These are phyloP conservation scores for Rhizophagus sp. DNA, from an alignment of 192 early-diverging fungal genomes.

Conservation along the genomic window DNA sequence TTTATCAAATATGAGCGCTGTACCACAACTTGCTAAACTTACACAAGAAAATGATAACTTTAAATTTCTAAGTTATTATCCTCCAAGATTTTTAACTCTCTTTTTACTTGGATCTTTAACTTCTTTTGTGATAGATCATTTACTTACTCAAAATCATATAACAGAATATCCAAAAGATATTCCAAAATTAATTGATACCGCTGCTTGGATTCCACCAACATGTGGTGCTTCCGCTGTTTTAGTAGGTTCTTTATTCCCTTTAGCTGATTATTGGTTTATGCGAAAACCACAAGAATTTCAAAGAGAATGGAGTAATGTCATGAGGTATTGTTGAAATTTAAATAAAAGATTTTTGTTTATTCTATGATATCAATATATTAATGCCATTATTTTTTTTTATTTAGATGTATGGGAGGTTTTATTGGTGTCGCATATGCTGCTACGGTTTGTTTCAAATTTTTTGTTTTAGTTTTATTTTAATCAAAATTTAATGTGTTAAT, in stretches of 20 bases:
- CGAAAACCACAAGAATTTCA: conserved; percentile 41
- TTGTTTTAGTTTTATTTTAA: not conserved
- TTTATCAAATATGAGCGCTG: not conserved
- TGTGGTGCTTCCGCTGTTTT: conserved; percentile 61
- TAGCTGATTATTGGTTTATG: conserved; percentile 52
- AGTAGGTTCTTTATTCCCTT: conserved; percentile 62
- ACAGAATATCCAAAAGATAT: conserved; percentile 49
- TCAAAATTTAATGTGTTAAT: not conserved
- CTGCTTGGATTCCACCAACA: conserved; percentile 62
- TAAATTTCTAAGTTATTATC: conserved; percentile 38
- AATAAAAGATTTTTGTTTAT: not conserved
- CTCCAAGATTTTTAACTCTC: conserved; percentile 54
- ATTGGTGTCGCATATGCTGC: conserved; percentile 69
- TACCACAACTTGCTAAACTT: not conserved
- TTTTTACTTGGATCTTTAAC: conserved; percentile 64
- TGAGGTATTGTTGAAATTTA: conserved; percentile 45
- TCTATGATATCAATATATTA: not conserved
- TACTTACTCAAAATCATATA: conserved; percentile 62
- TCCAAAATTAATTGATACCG: conserved; percentile 50
- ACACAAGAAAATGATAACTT: not conserved
- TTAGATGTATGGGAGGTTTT: conserved; percentile 50
- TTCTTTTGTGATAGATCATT: conserved; percentile 62
- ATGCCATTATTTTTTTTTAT: too few species aligned
- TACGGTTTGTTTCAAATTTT: conserved; percentile 33
- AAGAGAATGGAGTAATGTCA: conserved; percentile 56